phyloP scores from a whole-genome alignment of 2,329 filamentous ascomycete genomes.

The Biscogniauxia mediterranea region DNA sequence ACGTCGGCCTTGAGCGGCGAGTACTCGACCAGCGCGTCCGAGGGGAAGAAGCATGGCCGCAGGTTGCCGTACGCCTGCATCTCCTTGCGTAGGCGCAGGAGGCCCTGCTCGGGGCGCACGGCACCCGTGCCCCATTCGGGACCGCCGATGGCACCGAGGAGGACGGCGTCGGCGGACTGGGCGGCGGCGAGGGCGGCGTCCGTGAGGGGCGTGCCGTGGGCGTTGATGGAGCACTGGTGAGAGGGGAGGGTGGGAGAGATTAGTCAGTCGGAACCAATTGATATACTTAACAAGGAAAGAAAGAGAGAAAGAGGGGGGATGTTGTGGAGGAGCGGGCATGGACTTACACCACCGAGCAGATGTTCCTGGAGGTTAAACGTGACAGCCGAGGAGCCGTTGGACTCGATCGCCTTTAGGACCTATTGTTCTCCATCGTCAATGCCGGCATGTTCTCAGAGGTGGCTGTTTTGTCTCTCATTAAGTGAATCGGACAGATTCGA shows the following conservation, averaged over 20 bases:
- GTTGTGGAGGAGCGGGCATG: constrained; percentile 3
- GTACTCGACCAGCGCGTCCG: constrained; percentile 75
- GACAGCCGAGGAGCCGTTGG: constrained; percentile 62
- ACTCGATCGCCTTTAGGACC: constrained; percentile 78
- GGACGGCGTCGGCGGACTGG: constrained; percentile 82
- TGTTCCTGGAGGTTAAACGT: constrained; percentile 91
- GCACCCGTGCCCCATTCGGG: constrained; percentile 90
- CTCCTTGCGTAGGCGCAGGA: constrained; percentile 88
- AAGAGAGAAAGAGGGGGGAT: constrained; percentile 2
- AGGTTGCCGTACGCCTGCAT: constrained; percentile 94
- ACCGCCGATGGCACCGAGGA: constrained; percentile 93
- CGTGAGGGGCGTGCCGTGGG: constrained; percentile 73
- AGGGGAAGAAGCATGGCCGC: constrained; percentile 92
- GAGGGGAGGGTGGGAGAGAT: too few species aligned
- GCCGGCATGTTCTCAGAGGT: too few species aligned
- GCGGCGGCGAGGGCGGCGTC: constrained; percentile 79
- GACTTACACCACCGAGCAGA: constrained; percentile 71
- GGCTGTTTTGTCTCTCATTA: too few species aligned
- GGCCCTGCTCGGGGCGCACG: constrained; percentile 88
- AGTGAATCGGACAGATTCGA: background rate
- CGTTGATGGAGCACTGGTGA: constrained; percentile 80
- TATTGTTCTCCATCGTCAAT: constrained; percentile 35
- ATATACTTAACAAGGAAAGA: background rate
- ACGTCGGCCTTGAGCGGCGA: constrained; percentile 86
- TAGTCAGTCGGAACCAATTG: too few species aligned